These are phyloP conservation scores for Blastomyces gilchristii DNA, from an alignment of 2,329 filamentous ascomycete genomes.

Conservation along the genomic window DNA sequence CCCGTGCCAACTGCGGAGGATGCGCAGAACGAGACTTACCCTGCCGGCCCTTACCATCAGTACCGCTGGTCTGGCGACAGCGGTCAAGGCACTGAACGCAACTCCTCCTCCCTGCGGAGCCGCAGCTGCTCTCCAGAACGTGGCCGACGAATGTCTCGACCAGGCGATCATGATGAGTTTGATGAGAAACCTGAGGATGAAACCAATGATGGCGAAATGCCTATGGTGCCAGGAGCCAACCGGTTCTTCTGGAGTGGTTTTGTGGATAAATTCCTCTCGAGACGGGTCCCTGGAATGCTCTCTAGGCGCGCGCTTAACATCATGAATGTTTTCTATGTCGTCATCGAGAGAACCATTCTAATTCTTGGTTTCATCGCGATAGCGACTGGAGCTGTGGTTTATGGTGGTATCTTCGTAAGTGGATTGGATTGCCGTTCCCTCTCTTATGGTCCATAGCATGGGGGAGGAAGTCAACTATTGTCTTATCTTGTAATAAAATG, in stretches of 20 bases:
- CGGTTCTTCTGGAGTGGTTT: constrained; percentile 38
- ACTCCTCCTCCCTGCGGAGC: constrained; percentile 56
- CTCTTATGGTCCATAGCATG: too few species aligned
- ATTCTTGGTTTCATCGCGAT: constrained; percentile 67
- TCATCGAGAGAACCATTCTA: constrained; percentile 66
- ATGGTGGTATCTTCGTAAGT: constrained; percentile 76
- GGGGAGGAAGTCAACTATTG: not conserved
- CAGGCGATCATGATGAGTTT: constrained; percentile 40
- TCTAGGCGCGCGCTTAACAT: constrained; percentile 48
- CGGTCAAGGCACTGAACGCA: constrained; percentile 62
- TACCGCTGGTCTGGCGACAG: constrained; percentile 60
- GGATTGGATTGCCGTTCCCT: not conserved
- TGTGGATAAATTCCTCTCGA: constrained; percentile 44
- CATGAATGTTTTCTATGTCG: constrained; percentile 51
- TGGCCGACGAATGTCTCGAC: constrained; percentile 32
- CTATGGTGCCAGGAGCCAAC: constrained; percentile 15
- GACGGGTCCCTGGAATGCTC: constrained; percentile 46
- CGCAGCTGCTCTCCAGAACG: constrained; percentile 53
- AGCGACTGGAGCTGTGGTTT: constrained; percentile 62
- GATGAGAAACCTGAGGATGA: constrained; percentile 36
- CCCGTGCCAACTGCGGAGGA: constrained; percentile 47
- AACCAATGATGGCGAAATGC: constrained; percentile 18
- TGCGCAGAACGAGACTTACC: constrained; percentile 41
- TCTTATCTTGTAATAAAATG: not conserved
- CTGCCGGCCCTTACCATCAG: constrained; percentile 24